These are phyloP conservation scores for Hevea brasiliensis DNA, from an alignment of 345 rosid genomes.

Conservation along the genomic window DNA sequence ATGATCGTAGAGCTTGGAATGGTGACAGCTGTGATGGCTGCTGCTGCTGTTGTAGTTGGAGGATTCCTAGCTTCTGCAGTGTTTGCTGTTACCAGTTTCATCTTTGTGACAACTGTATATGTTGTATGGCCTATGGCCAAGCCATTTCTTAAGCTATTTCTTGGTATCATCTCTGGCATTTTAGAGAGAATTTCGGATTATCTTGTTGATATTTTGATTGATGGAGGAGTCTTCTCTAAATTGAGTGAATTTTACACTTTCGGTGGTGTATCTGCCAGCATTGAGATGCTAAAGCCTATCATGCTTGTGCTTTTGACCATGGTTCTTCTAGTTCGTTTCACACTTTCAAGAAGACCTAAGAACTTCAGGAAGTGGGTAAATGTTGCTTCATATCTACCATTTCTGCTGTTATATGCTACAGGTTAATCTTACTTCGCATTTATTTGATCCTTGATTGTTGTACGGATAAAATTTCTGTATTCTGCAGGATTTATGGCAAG, in stretches of 20 bases:
- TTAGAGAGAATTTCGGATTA: slow-evolving; percentile 63
- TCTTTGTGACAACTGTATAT: slow-evolving; percentile 65
- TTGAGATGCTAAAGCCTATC: slow-evolving; percentile 79
- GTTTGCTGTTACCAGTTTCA: slow-evolving; percentile 81
- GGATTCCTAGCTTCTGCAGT: slow-evolving; percentile 86
- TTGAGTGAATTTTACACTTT: slow-evolving; percentile 63
- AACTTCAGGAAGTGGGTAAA: slow-evolving; percentile 96
- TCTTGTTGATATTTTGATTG: slow-evolving; percentile 57
- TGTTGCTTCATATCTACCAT: slow-evolving; percentile 17
- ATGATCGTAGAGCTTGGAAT: slow-evolving; percentile 92
- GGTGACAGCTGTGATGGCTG: slow-evolving; percentile 82
- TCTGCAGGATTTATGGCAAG: slow-evolving; percentile 92
- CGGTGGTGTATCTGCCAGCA: slow-evolving; percentile 79
- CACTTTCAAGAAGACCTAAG: slow-evolving; percentile 88
- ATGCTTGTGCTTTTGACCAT: slow-evolving; percentile 65
- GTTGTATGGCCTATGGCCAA: slow-evolving; percentile 78
- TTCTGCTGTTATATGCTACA: slow-evolving; percentile 9
- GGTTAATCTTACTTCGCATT: neutral
- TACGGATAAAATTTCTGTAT: slow-evolving; percentile 17
- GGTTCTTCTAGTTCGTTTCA: slow-evolving; percentile 90
- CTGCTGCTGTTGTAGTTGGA: slow-evolving; percentile 82
- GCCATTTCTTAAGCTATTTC: slow-evolving; percentile 68
- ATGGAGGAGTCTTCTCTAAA: slow-evolving; percentile 68
- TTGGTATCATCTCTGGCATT: slow-evolving; percentile 50
- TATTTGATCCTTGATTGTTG: neutral